Conservation (phyloP, 495 filamentous ascomycete species). For the Xylaria flabelliformis region DNA sequence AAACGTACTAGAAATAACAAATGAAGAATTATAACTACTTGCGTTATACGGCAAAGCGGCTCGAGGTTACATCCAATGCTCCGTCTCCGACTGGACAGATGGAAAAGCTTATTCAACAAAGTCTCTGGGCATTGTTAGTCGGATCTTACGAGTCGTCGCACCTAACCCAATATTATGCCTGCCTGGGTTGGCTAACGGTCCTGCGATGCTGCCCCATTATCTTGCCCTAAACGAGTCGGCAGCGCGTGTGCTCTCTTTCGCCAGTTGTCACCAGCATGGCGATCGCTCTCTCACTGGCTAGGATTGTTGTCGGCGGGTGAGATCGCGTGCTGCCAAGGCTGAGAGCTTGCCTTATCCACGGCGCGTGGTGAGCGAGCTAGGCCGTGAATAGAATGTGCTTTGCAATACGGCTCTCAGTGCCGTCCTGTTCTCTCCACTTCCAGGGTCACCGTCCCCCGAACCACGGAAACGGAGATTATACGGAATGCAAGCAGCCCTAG, state of each 20-base stretch:
- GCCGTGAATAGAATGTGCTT: slow-evolving; percentile 43
- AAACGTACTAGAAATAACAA: slow-evolving; percentile 15
- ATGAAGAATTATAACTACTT: slow-evolving; percentile 15
- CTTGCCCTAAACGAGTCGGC: background rate
- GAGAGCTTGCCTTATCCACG: slow-evolving; percentile 14
- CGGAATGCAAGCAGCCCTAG: background rate
- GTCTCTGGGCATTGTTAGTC: background rate
- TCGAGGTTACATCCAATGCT: slow-evolving; percentile 16
- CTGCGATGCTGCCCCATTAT: slow-evolving; percentile 14
- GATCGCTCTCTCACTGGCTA: background rate
- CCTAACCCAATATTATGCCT: background rate
- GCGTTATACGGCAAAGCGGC: slow-evolving; percentile 1
- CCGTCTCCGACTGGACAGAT: slow-evolving; percentile 8
- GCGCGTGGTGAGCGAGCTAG: slow-evolving; percentile 28
- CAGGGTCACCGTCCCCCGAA: slow-evolving; percentile 8
- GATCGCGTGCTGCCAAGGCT: slow-evolving; percentile 26
- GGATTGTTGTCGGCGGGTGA: background rate
- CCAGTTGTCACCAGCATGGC: background rate
- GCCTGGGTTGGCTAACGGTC: background rate
- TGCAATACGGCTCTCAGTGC: slow-evolving; percentile 5
- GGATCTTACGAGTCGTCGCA: slow-evolving; percentile 8
- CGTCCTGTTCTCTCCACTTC: slow-evolving; percentile 14
- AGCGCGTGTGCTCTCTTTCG: slow-evolving; percentile 2
- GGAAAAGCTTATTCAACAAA: slow-evolving; percentile 14
- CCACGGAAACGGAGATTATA: slow-evolving; percentile 14